A percentile compares a stretch with the other conserved stretches of the same genome.
These are phyloP conservation scores for Rosa persica DNA, from an alignment of 306 rosid species.

Conservation along the genomic window DNA sequence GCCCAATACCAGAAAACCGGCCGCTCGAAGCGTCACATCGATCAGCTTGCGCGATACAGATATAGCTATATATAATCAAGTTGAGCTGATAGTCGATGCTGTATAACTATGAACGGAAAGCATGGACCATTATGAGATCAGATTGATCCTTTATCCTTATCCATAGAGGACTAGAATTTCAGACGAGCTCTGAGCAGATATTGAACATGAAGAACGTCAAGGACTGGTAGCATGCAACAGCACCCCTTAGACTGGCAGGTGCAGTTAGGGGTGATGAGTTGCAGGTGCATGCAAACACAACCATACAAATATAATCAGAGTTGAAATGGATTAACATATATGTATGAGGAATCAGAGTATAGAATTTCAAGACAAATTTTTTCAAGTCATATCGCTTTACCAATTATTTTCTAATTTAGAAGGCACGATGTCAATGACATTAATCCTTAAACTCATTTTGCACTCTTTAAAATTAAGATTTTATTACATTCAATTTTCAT, in stretches of 20 bases:
- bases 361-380: background rate
- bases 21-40: background rate
- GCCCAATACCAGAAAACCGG: background rate
- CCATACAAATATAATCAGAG: background rate
- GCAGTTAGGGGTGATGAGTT: background rate
- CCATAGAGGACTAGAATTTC: background rate
- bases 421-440: background rate
- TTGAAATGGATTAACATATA: background rate
- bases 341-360: background rate
- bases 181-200: background rate
- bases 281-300: background rate
- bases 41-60: background rate
- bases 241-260: constrained; percentile 9
- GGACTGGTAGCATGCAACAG: constrained; percentile 6
- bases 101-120: background rate
- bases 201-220: background rate
- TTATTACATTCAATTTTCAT: too few species aligned
- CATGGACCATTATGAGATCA: background rate
- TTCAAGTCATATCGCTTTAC: background rate
- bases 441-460: background rate
- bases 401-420: background rate
- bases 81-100: background rate
- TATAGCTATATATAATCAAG: background rate
- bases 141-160: background rate
- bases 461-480: too few species aligned